Percentiles rank a stretch among this genome's conserved stretches.
These are phyloP conservation scores for Fusarium foetens DNA, from an alignment of 2,329 filamentous ascomycete species.

Conservation along the genomic window DNA sequence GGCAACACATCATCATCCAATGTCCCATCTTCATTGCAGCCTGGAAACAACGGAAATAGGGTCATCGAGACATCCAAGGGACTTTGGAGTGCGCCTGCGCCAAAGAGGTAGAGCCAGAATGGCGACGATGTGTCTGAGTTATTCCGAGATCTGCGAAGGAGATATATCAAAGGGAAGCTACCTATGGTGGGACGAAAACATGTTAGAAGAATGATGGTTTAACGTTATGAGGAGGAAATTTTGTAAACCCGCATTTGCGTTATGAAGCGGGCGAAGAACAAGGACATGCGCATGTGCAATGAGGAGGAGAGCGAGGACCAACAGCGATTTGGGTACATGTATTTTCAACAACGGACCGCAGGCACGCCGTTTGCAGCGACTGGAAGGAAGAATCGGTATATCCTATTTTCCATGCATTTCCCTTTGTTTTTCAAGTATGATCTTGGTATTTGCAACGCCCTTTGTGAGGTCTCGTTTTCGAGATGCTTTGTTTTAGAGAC, in stretches of 20 bases:
- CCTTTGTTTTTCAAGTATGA: neutral
- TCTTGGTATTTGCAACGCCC: slow-evolving; percentile 1
- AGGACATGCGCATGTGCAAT: neutral
- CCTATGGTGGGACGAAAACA: neutral
- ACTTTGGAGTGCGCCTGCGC: slow-evolving; percentile 61
- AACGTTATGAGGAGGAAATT: slow-evolving; percentile 2
- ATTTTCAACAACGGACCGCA: slow-evolving; percentile 23
- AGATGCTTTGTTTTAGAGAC: slow-evolving; percentile 29
- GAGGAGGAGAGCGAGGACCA: neutral
- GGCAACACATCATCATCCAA: slow-evolving; percentile 51
- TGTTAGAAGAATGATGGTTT: slow-evolving; percentile 1
- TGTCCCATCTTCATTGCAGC: slow-evolving; percentile 64
- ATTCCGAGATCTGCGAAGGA: neutral
- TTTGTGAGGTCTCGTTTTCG: neutral
- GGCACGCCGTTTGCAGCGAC: slow-evolving; percentile 27
- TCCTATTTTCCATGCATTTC: slow-evolving; percentile 8
- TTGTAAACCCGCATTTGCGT: neutral
- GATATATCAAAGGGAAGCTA: neutral
- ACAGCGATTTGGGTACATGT: slow-evolving; percentile 3
- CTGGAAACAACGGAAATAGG: slow-evolving; percentile 65
- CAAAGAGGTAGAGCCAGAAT: slow-evolving; percentile 39
- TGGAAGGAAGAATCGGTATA: neutral
- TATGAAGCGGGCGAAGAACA: neutral
- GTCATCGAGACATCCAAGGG: slow-evolving; percentile 73
- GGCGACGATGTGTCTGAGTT: neutral